These are phyloP conservation scores for Termitomyces heimii DNA, from an alignment of 768 basidiomycete genomes.

Conservation along the genomic window DNA sequence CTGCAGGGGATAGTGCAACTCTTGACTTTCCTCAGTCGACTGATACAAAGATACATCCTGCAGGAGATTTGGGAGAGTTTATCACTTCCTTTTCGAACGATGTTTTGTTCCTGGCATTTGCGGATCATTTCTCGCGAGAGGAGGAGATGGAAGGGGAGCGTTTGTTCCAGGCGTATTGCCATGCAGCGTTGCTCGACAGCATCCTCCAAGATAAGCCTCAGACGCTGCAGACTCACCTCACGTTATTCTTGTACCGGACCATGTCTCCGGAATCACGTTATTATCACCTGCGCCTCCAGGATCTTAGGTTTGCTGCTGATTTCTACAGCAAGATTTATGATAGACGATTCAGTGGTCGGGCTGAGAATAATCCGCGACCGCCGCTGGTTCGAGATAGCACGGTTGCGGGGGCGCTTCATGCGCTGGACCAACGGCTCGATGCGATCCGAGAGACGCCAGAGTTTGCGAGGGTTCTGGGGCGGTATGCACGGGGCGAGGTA, in stretches of 20 bases:
- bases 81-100: slow-evolving; percentile 86
- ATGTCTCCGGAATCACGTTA: slow-evolving; percentile 52
- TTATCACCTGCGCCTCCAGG: slow-evolving; percentile 66
- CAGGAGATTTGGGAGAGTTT: slow-evolving; percentile 76
- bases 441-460: slow-evolving; percentile 29
- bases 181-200: slow-evolving; percentile 76
- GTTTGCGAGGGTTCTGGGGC: slow-evolving; percentile 39
- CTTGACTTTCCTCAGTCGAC: slow-evolving; percentile 80
- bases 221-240: slow-evolving; percentile 69
- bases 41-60: slow-evolving; percentile 59
- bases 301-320: slow-evolving; percentile 67
- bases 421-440: slow-evolving; percentile 54
- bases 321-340: slow-evolving; percentile 77
- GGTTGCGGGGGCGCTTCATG: slow-evolving; percentile 57
- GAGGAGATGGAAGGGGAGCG: slow-evolving; percentile 54
- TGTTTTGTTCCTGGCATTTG: slow-evolving; percentile 71
- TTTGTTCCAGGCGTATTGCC: slow-evolving; percentile 65
- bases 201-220: slow-evolving; percentile 88
- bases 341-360: slow-evolving; percentile 65
- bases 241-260: slow-evolving; percentile 61
- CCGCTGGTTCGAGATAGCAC: slow-evolving; percentile 71
- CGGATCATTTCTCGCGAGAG: slow-evolving; percentile 68
- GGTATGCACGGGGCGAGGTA: slow-evolving; percentile 52
- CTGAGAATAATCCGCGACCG: slow-evolving; percentile 58
- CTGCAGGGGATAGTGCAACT: slow-evolving; percentile 76